Conservation (phyloP, 345 rosid genomes). For the Sisymbrium irio region DNA sequence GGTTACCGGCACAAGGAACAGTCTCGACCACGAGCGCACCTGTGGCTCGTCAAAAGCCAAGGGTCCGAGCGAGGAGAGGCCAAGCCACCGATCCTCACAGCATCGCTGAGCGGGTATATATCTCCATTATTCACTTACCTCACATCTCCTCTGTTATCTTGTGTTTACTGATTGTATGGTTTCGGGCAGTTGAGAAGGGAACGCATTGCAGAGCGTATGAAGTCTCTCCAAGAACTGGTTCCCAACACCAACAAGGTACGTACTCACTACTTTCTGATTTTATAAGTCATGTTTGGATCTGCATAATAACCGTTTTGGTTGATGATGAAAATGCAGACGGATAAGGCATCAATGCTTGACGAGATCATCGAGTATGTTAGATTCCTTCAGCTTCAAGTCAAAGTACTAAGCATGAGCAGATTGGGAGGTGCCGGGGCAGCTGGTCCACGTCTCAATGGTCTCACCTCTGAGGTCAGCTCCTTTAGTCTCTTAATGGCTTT, state of each 20-base stretch:
- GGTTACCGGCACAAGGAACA: slow-evolving; percentile 44
- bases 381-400: slow-evolving; percentile 99
- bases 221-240: slow-evolving; percentile 93
- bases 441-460: slow-evolving; percentile 81
- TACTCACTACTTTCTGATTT: not conserved
- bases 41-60: slow-evolving; percentile 59
- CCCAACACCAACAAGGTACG: slow-evolving; percentile 61
- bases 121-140: not conserved
- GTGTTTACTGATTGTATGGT: slow-evolving; percentile 5
- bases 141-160: not conserved
- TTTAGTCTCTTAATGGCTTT: not conserved
- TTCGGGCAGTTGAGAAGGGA: slow-evolving; percentile 77
- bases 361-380: slow-evolving; percentile 99
- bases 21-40: slow-evolving; percentile 61
- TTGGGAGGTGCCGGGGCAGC: slow-evolving; percentile 83
- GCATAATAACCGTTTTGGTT: not conserved
- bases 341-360: slow-evolving; percentile 98
- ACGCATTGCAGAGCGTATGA: slow-evolving; percentile 98
- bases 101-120: slow-evolving; percentile 95
- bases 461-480: slow-evolving; percentile 65
- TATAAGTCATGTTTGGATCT: not conserved
- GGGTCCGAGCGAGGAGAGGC: slow-evolving; percentile 94
- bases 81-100: slow-evolving; percentile 99
- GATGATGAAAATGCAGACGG: slow-evolving; percentile 53
- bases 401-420: slow-evolving; percentile 97